Conservation (phyloP, 352 stramenopile species). For the Blastocystis sp. region DNA sequence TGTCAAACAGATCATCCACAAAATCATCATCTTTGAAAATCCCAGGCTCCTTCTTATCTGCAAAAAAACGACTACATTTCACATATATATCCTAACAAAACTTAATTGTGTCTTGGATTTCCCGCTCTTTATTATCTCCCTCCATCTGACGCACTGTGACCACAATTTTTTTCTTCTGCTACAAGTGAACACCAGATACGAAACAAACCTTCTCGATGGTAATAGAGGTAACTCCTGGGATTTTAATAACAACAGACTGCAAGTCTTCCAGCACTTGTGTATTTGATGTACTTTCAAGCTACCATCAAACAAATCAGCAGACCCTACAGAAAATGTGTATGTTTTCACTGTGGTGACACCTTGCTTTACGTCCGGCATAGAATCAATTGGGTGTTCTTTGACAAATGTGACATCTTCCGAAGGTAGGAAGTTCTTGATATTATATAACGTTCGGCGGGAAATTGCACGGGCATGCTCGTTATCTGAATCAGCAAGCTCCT, state of each 20-base stretch:
- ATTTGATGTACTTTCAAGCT: neutral
- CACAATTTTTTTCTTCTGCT: conserved; percentile 53
- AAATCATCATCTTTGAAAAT: conserved; percentile 5
- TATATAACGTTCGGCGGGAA: conserved; percentile 49
- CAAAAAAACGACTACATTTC: conserved; percentile 10
- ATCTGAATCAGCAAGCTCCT: conserved; percentile 28
- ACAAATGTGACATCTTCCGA: conserved; percentile 18
- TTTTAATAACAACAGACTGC: conserved; percentile 29
- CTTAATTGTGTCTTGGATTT: conserved; percentile 24
- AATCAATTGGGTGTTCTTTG: neutral
- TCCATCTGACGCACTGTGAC: conserved; percentile 22
- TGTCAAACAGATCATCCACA: conserved; percentile 41
- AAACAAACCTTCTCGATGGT: conserved; percentile 17
- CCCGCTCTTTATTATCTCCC: conserved; percentile 8
- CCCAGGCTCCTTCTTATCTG: neutral
- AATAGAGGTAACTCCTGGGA: conserved; percentile 31
- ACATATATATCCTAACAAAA: neutral
- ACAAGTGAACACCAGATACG: neutral
- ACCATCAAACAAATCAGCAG: neutral
- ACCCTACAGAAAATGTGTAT: conserved; percentile 14
- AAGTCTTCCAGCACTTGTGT: neutral
- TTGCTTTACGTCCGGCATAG: neutral
- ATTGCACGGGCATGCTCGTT: conserved; percentile 42
- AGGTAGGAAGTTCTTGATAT: conserved; percentile 22
- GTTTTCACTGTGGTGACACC: neutral